Conservation (phyloP, 1,284 basidiomycete species). For the Athelia sp. region DNA sequence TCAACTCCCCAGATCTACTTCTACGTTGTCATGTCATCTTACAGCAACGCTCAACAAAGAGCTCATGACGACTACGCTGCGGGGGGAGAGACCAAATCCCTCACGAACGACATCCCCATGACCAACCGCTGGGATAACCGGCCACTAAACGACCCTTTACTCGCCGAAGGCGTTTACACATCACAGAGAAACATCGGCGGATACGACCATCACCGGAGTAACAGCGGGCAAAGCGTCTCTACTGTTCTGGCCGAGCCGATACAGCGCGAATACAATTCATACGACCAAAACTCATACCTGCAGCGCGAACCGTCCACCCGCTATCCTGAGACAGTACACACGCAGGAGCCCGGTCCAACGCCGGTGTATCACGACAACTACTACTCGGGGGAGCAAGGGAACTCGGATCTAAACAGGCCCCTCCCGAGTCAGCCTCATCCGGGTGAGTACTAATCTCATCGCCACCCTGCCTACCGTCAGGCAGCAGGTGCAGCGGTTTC, state of each 20-base stretch:
- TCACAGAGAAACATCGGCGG: slow-evolving; percentile 7
- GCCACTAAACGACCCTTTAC: slow-evolving; percentile 41
- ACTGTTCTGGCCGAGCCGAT: slow-evolving; percentile 48
- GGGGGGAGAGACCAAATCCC: slow-evolving; percentile 61
- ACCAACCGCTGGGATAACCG: slow-evolving; percentile 65
- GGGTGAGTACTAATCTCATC: slow-evolving; percentile 37
- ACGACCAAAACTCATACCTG: slow-evolving; percentile 12
- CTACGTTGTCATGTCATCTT: slow-evolving; percentile 65
- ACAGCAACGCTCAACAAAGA: slow-evolving; percentile 66
- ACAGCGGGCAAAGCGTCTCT: slow-evolving; percentile 52
- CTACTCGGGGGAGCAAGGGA: slow-evolving; percentile 17
- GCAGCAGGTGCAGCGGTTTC: too few species aligned
- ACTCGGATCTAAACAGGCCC: slow-evolving; percentile 32
- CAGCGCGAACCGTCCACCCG: background rate
- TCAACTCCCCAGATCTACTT: slow-evolving; percentile 53
- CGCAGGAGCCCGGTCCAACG: slow-evolving; percentile 39
- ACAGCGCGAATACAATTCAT: slow-evolving; percentile 6
- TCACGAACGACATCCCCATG: slow-evolving; percentile 64
- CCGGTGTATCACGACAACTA: slow-evolving; percentile 31
- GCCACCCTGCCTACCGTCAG: slow-evolving; percentile 7
- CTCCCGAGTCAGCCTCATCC: slow-evolving; percentile 40
- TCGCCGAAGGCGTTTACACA: background rate
- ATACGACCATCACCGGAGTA: slow-evolving; percentile 43
- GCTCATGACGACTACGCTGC: slow-evolving; percentile 82
- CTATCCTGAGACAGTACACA: slow-evolving; percentile 32